Conservation (phyloP, 2,329 filamentous ascomycete species). For the Tolypocladium pustulatum region DNA sequence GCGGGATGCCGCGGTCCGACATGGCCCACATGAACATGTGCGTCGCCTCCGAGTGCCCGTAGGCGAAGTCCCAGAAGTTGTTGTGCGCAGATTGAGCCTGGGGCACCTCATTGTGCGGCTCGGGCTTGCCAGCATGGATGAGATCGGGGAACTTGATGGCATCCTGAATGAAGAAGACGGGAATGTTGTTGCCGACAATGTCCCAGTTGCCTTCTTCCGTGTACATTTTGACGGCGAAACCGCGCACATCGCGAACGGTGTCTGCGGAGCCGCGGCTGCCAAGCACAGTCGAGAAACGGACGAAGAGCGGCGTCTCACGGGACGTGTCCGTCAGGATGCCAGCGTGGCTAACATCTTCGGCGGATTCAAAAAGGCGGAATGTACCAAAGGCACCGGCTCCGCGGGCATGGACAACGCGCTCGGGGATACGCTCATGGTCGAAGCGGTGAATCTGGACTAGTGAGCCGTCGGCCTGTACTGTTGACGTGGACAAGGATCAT, state of each 20-base stretch:
- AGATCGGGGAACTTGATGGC: constrained; percentile 56
- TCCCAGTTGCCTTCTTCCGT: constrained; percentile 63
- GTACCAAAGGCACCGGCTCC: constrained; percentile 61
- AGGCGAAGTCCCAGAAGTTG: constrained; percentile 69
- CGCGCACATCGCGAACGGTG: constrained; percentile 73
- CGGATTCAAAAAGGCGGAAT: constrained; percentile 57
- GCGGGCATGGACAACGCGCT: constrained; percentile 60
- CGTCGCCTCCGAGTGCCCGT: constrained; percentile 53
- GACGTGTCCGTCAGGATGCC: constrained; percentile 45
- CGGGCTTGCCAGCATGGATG: constrained; percentile 57
- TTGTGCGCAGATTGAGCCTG: constrained; percentile 63
- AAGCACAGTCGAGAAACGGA: constrained; percentile 67
- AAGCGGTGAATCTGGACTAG: constrained; percentile 55
- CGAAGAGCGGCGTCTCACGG: constrained; percentile 33
- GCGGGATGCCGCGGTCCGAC: constrained; percentile 63
- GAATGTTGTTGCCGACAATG: constrained; percentile 58
- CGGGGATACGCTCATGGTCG: constrained; percentile 47
- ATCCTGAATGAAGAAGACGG: constrained; percentile 62
- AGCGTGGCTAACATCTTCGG: constrained; percentile 55
- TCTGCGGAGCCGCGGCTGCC: constrained; percentile 68
- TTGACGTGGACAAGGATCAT: too few species aligned
- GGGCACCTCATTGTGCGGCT: constrained; percentile 65
- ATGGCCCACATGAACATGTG: constrained; percentile 76
- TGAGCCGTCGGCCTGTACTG: constrained; percentile 2
- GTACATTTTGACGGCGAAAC: constrained; percentile 58